Base-by-base conservation (phyloP, 257 asterid genomes). In the Nyctanthes arbortristis region DNA sequence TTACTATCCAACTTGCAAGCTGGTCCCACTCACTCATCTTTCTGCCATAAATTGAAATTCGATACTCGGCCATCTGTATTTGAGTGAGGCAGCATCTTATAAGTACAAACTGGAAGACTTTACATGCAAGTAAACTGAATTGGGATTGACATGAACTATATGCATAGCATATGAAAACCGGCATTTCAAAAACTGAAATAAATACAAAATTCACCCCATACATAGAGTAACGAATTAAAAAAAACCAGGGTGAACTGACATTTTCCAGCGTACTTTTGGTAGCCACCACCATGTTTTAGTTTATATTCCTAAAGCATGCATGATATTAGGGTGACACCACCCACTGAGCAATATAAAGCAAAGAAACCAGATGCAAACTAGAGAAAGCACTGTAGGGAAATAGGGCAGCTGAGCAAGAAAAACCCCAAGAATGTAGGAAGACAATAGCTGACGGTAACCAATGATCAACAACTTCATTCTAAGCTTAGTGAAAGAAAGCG, bases 1-100 rank as follows among this genome's bases (percentile, higher is more conserved):
- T 93, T 39, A 93, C 90, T 47, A 93, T 90, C 98, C 98, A 93
- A 81, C 98, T 93, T 27, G 97, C 98, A 64, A 90, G 81, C 80
- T 93, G 97, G 77, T 93, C 98, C 98, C 97, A 90, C 80, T 93
- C 98, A 43, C 98, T 90, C 95, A 82, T 85, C 86, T 93, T 93
- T 79, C 98, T 86, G 66, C 98, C 98, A 75, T 93, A 90, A 64
- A 93, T 90, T 27, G 98, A 93, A 45, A 90, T 70, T 75, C 98
- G 82, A 74, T 93, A 93, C 81, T 93, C 98, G 73, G 98, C 97
- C 98, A 93, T 90, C 98, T 93, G 90, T 55, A 81, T 39, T 75
- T 71, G 66, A 70, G 80, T 55, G 67, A 77, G 72, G 63, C 33
- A 66, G 45, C 45, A 49, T n/a, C 47, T 18, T 67, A 77, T 9